phyloP scores from a whole-genome alignment of 495 filamentous ascomycete species.

The Daldinia vernicosa region DNA sequence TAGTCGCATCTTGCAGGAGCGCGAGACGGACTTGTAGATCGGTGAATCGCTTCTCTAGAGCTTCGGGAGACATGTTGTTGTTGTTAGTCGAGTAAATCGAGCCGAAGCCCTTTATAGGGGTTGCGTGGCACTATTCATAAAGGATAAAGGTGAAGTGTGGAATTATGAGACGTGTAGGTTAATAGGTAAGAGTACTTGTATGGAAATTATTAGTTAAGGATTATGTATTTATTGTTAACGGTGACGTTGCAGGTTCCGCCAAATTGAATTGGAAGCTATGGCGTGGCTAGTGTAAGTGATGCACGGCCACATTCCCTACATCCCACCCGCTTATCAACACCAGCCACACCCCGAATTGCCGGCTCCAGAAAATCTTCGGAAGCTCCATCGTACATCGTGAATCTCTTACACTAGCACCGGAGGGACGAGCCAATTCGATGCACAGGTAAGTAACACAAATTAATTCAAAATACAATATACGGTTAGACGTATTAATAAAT shows the following conservation, averaged over 20 bases:
- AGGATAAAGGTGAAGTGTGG: not conserved
- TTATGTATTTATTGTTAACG: constrained; percentile 1
- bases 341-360: constrained; percentile 13
- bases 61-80: constrained; percentile 62
- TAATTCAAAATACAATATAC: not conserved
- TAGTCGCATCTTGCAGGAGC: constrained; percentile 72
- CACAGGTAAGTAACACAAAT: not conserved
- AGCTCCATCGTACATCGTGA: not conserved
- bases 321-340: constrained; percentile 1
- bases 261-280: constrained; percentile 6
- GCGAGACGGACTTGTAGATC: constrained; percentile 71
- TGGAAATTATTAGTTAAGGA: not conserved
- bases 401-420: not conserved
- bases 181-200: not conserved
- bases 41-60: constrained; percentile 71
- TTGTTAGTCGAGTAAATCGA: constrained; percentile 41
- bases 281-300: not conserved
- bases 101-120: constrained; percentile 14
- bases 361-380: constrained; percentile 35
- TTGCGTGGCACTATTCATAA: not conserved
- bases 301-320: not conserved
- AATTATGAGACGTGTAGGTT: not conserved
- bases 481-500: not conserved
- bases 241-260: constrained; percentile 38
- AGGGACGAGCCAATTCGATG: not conserved